Percentiles rank a stretch among this genome's conserved stretches.
Conservation (phyloP, 164 flowering plant genomes). For the Nelumbo lutea region DNA sequence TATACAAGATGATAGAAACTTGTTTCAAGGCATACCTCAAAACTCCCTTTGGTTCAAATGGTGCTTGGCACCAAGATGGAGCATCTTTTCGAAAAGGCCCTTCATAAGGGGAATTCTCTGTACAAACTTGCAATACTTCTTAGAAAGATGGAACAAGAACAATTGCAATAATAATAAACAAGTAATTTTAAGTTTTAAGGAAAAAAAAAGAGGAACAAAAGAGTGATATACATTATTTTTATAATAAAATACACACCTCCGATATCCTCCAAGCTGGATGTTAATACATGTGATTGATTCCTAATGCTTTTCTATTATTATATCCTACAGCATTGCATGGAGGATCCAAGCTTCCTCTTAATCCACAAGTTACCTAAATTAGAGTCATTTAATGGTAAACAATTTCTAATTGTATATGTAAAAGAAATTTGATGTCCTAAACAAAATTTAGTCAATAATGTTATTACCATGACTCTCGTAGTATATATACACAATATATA, state of each 20-base stretch:
- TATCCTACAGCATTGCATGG: slow-evolving; percentile 92
- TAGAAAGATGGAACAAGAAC: slow-evolving; percentile 8
- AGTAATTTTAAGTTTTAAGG: background rate
- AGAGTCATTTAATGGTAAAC: background rate
- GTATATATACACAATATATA: too few species aligned
- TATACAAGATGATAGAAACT: background rate
- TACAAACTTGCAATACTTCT: slow-evolving; percentile 64
- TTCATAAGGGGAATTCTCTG: slow-evolving; percentile 59
- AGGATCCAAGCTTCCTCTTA: slow-evolving; percentile 72
- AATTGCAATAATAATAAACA: slow-evolving; percentile 2
- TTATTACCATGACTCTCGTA: too few species aligned
- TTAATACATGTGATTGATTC: slow-evolving; percentile 70
- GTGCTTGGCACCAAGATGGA: slow-evolving; percentile 86
- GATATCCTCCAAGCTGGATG: slow-evolving; percentile 94
- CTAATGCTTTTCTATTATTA: slow-evolving; percentile 64
- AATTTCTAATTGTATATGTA: background rate
- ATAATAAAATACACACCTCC: slow-evolving; percentile 34
- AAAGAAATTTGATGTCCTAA: background rate
- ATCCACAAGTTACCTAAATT: slow-evolving; percentile 58
- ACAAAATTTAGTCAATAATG: too few species aligned
- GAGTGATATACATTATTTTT: background rate
- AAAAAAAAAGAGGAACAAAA: background rate
- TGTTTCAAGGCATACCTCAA: slow-evolving; percentile 43
- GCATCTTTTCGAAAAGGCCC: slow-evolving; percentile 68
- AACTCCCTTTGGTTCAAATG: slow-evolving; percentile 95